Evolutionary conservation across 306 rosid genomes (phyloP).

Genomic region (Casuarina glauca): DNA sequence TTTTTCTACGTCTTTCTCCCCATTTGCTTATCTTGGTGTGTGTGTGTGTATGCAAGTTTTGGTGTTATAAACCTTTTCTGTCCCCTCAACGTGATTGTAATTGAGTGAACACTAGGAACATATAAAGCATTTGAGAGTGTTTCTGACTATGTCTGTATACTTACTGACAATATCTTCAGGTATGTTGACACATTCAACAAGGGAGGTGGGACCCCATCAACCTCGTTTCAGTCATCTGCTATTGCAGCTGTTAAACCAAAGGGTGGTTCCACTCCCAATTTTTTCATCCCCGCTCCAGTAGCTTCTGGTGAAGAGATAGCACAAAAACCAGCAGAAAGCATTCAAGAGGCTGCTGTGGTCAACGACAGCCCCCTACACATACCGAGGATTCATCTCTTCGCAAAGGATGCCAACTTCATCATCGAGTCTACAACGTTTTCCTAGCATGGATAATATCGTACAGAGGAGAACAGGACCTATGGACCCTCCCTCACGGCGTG

Average conservation of each 20-base stretch:
- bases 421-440: slow-evolving; percentile 56
- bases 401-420: slow-evolving; percentile 14
- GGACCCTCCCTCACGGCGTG: slow-evolving; percentile 52
- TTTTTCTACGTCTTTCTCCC: background rate
- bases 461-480: slow-evolving; percentile 26
- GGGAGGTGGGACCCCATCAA: slow-evolving; percentile 65
- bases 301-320: slow-evolving; percentile 47
- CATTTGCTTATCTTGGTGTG: background rate
- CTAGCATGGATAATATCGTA: slow-evolving; percentile 62
- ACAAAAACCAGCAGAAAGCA: slow-evolving; percentile 60
- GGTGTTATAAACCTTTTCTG: background rate
- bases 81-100: background rate
- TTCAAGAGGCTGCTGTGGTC: slow-evolving; percentile 44
- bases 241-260: slow-evolving; percentile 61
- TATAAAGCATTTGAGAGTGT: background rate
- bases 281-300: slow-evolving; percentile 68
- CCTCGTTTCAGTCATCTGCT: slow-evolving; percentile 68
- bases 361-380: slow-evolving; percentile 46
- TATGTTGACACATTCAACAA: slow-evolving; percentile 94
- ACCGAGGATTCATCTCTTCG: slow-evolving; percentile 41
- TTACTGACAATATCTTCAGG: slow-evolving; percentile 35
- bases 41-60: background rate
- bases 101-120: background rate
- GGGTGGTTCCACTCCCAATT: slow-evolving; percentile 62
- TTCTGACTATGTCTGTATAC: background rate